A percentile compares a stretch with the other conserved stretches of the same genome.
These are phyloP conservation scores for Xylaria sp. DNA, from an alignment of 2,329 filamentous ascomycete species.

Conservation along the genomic window DNA sequence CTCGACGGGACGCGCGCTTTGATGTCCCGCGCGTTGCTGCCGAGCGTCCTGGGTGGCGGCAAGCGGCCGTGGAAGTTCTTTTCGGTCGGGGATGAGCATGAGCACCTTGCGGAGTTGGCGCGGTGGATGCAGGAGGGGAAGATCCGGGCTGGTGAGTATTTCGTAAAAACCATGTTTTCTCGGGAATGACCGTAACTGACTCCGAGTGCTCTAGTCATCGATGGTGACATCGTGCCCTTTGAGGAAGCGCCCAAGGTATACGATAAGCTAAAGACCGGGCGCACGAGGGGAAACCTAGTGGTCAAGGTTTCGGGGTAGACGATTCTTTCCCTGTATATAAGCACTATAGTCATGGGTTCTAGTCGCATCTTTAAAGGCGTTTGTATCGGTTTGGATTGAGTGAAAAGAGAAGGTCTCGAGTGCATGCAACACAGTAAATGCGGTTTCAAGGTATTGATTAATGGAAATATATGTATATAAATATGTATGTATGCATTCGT, in stretches of 20 bases:
- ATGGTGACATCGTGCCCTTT: conserved; percentile 62
- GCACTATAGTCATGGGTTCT: background rate
- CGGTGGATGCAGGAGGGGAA: conserved; percentile 68
- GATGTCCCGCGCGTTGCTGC: conserved; percentile 44
- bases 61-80: conserved; percentile 56
- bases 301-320: conserved; percentile 42
- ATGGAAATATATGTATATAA: conserved; percentile 16
- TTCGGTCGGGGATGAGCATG: conserved; percentile 50
- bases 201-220: conserved; percentile 53
- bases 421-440: background rate
- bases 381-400: background rate
- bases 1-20: conserved; percentile 35
- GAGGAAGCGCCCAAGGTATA: conserved; percentile 67
- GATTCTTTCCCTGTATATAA: background rate
- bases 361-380: conserved; percentile 2
- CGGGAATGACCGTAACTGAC: too few species aligned
- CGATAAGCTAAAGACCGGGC: conserved; percentile 65
- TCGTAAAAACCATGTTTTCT: too few species aligned
- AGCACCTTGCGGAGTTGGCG: conserved; percentile 61
- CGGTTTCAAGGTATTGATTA: background rate
- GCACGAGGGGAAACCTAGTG: conserved; percentile 69
- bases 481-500: conserved; percentile 21
- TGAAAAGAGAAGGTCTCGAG: background rate
- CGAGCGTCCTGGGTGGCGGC: conserved; percentile 53
- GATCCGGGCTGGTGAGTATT: conserved; percentile 54